phyloP scores from a whole-genome alignment of 2,329 filamentous ascomycete genomes.

The Stachybotrys chartarum region DNA sequence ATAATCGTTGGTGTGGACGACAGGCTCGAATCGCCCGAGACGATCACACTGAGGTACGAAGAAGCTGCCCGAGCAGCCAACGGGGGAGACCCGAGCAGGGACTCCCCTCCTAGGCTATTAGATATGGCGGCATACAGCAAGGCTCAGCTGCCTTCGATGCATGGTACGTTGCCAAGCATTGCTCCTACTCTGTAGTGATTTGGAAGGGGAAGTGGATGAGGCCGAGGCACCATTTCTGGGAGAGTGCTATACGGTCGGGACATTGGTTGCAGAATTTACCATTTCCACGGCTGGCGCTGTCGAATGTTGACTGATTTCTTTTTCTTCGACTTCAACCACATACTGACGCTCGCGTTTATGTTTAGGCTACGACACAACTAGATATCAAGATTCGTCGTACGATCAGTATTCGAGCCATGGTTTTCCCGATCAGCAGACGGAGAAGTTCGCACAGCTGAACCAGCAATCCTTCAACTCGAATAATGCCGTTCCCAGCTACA shows the following conservation, averaged over 20 bases:
- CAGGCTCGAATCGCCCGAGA: constrained; percentile 50
- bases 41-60: constrained; percentile 49
- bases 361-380: constrained; percentile 51
- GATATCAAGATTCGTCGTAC: constrained; percentile 52
- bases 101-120: constrained; percentile 39
- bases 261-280: no score
- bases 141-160: constrained; percentile 65
- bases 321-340: not conserved
- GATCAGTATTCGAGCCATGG: constrained; percentile 43
- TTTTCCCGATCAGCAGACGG: constrained; percentile 38
- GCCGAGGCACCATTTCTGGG: no score
- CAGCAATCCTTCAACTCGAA: constrained; percentile 53
- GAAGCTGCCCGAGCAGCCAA: constrained; percentile 45
- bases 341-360: no score
- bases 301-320: not conserved
- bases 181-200: not conserved
- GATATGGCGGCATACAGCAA: constrained; percentile 61
- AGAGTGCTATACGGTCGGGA: no score
- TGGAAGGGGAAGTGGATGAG: not conserved
- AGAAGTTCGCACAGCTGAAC: constrained; percentile 46
- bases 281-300: no score
- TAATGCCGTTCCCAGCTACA: constrained; percentile 58
- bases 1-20: constrained; percentile 50
- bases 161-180: constrained; percentile 60
- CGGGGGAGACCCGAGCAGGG: constrained; percentile 47